Evolutionary conservation across 352 stramenopile species (phyloP).

Genomic region (Thalassiosira exigua): DNA sequence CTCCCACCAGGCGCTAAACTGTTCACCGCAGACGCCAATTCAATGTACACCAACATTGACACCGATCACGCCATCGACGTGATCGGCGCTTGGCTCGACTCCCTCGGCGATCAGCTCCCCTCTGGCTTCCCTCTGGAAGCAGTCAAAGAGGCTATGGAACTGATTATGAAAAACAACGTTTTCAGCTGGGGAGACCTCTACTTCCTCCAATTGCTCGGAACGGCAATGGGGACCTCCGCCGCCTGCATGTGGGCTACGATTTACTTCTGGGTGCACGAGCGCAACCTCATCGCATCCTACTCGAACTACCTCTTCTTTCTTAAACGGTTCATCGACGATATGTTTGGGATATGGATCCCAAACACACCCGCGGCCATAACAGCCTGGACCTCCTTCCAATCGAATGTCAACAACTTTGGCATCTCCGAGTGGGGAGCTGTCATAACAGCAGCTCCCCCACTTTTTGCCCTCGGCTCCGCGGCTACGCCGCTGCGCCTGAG

Average conservation of each 20-base stretch:
- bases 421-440: too few relatives aligned
- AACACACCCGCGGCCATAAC: too few relatives aligned
- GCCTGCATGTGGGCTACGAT: slow-evolving; percentile 37
- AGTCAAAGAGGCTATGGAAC: slow-evolving; percentile 26
- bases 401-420: too few relatives aligned
- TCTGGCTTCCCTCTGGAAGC: slow-evolving; percentile 17
- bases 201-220: slow-evolving; percentile 26
- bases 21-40: slow-evolving; percentile 27
- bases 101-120: not conserved
- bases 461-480: too few relatives aligned
- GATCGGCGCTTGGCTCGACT: slow-evolving; percentile 16
- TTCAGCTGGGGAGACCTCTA: slow-evolving; percentile 33
- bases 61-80: too few relatives aligned
- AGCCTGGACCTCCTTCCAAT: too few relatives aligned
- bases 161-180: slow-evolving; percentile 45
- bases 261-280: slow-evolving; percentile 30
- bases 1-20: slow-evolving; percentile 17
- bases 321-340: slow-evolving; percentile 46
- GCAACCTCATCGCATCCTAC: slow-evolving; percentile 1
- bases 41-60: too few relatives aligned
- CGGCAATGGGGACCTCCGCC: too few relatives aligned
- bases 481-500: too few relatives aligned
- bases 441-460: too few relatives aligned
- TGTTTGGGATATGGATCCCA: slow-evolving; percentile 20
- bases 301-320: slow-evolving; percentile 12